These are phyloP conservation scores for Pelagophyceae sp. DNA, from an alignment of 352 stramenopile species.

Conservation along the genomic window DNA sequence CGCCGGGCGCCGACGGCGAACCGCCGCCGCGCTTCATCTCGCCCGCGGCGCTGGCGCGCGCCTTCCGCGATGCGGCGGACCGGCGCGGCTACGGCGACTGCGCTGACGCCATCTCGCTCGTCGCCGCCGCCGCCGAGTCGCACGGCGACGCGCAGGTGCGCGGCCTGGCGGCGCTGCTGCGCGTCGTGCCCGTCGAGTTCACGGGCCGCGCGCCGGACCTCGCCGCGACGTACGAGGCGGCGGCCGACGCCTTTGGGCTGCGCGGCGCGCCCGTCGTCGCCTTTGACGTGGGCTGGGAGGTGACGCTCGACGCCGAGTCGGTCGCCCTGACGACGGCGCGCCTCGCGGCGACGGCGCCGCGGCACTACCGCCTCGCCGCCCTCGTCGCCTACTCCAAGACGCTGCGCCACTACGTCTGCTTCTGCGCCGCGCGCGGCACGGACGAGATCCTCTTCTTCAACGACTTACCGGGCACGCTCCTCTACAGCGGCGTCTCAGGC, in stretches of 20 bases:
- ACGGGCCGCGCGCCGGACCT: background rate
- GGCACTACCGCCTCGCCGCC: background rate
- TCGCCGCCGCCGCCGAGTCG: background rate
- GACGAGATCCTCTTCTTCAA: constrained; percentile 7
- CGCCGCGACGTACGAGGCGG: background rate
- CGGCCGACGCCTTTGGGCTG: background rate
- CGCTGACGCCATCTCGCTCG: background rate
- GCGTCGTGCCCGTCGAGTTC: background rate
- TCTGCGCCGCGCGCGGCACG: background rate
- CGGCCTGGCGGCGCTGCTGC: background rate
- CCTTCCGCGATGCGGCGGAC: background rate
- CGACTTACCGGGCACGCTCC: background rate
- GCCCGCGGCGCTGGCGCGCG: background rate
- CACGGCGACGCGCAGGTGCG: background rate
- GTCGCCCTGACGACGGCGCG: background rate
- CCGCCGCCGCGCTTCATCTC: background rate
- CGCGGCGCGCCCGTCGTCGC: background rate
- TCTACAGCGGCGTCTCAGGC: background rate
- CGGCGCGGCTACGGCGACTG: constrained; percentile 1
- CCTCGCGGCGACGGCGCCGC: background rate
- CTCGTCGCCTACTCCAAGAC: background rate
- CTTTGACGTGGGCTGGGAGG: background rate
- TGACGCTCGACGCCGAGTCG: background rate
- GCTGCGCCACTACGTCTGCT: constrained; percentile 6
- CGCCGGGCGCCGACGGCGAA: background rate